phyloP scores from a whole-genome alignment of 1,284 basidiomycete species.

The Trametes sp. region DNA sequence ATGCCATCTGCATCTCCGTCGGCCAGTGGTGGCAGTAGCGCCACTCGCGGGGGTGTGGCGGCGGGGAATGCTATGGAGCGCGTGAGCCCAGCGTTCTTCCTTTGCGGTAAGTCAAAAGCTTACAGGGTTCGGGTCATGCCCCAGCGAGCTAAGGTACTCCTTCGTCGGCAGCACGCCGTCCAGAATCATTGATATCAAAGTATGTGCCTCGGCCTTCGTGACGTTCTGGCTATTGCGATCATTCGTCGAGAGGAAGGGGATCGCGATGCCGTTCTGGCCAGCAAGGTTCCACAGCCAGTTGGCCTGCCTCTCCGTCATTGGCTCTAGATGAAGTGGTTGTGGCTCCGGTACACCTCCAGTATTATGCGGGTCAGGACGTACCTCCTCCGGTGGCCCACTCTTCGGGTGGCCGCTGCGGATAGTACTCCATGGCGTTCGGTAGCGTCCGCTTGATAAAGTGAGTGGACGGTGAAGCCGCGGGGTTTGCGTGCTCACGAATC shows the following conservation, averaged over 20 bases:
- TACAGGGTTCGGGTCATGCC: background rate
- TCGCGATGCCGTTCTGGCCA: background rate
- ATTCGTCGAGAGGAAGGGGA: background rate
- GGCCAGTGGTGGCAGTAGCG: background rate
- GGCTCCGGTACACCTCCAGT: no score
- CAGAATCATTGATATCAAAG: background rate
- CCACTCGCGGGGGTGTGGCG: constrained; percentile 1
- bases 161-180: background rate
- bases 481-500: background rate
- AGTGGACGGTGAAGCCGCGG: background rate
- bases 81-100: background rate
- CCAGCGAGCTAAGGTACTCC: background rate
- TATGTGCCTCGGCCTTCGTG: background rate
- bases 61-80: background rate
- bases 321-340: background rate
- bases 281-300: background rate
- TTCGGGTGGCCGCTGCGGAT: background rate
- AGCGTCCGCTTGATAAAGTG: background rate
- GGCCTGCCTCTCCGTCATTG: background rate
- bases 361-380: background rate
- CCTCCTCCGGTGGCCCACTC: background rate
- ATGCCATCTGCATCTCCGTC: constrained; percentile 2
- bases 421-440: background rate
- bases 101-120: background rate
- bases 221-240: background rate